A percentile compares a stretch with the other conserved stretches of the same genome.
These are phyloP conservation scores for Alternaria brassicicola DNA, from an alignment of 2,329 filamentous ascomycete species.

Conservation along the genomic window DNA sequence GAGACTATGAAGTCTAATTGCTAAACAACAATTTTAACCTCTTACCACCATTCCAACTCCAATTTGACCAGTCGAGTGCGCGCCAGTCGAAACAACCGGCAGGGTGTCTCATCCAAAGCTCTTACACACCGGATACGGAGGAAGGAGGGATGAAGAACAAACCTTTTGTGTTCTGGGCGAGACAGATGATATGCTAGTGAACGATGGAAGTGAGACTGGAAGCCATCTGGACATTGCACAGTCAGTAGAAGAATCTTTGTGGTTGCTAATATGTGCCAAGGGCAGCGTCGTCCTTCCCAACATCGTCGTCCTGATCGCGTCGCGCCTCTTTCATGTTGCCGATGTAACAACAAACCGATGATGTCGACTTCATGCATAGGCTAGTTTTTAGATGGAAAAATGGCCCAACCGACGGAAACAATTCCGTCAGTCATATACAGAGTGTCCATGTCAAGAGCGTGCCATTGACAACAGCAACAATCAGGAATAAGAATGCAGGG, in stretches of 20 bases:
- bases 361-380: not conserved
- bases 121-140: constrained; percentile 1
- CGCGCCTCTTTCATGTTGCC: not conserved
- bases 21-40: not conserved
- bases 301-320: not conserved
- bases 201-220: not conserved
- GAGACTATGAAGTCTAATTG: not conserved
- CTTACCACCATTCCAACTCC: not conserved
- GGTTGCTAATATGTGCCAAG: not conserved
- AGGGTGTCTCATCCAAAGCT: constrained; percentile 5
- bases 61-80: not conserved
- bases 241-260: not conserved
- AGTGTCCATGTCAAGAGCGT: not conserved
- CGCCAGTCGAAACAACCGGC: not conserved
- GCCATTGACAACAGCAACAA: not conserved
- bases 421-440: not conserved
- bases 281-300: not conserved
- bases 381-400: not conserved
- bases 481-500: not conserved
- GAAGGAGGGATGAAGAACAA: not conserved
- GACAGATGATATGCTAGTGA: not conserved
- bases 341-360: not conserved
- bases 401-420: not conserved
- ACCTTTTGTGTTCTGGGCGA: constrained; percentile 1
- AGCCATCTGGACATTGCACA: not conserved